Percentiles rank a stretch among this genome's conserved stretches.
phyloP scores from a whole-genome alignment of 2,329 filamentous ascomycete genomes.

The Dactylellina haptotyla region DNA sequence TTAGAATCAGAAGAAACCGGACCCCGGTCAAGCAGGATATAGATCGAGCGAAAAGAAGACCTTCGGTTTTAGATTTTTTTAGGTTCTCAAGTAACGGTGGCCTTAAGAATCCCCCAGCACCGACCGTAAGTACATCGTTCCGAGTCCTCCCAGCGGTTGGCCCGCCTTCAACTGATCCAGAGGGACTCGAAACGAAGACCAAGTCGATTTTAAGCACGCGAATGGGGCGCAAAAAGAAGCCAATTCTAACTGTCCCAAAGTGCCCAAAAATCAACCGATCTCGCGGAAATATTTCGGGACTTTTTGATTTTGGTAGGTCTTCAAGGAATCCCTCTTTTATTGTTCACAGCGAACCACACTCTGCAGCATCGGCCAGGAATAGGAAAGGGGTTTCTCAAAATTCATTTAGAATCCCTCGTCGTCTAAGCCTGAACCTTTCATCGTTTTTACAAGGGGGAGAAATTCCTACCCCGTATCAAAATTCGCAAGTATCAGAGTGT shows the following conservation, averaged over 20 bases:
- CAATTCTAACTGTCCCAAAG: slow-evolving; percentile 41
- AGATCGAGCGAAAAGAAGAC: slow-evolving; percentile 9
- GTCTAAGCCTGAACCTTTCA: slow-evolving; percentile 13
- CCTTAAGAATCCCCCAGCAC: not conserved
- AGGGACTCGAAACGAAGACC: slow-evolving; percentile 1
- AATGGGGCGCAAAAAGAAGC: slow-evolving; percentile 46
- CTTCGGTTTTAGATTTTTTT: slow-evolving; percentile 35
- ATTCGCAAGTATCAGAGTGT: not conserved
- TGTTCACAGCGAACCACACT: slow-evolving; percentile 6
- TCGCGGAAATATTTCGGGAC: slow-evolving; percentile 33
- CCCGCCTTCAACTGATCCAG: not conserved
- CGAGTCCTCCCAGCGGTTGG: slow-evolving; percentile 26
- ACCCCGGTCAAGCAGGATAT: not conserved
- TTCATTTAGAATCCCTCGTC: slow-evolving; percentile 9
- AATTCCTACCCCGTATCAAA: slow-evolving; percentile 7
- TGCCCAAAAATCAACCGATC: slow-evolving; percentile 18
- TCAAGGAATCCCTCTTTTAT: slow-evolving; percentile 13
- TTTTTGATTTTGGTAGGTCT: slow-evolving; percentile 26
- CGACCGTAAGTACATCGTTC: slow-evolving; percentile 25
- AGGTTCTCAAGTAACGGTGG: slow-evolving; percentile 14
- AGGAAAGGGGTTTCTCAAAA: not conserved
- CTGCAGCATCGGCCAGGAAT: not conserved
- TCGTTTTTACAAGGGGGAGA: slow-evolving; percentile 18
- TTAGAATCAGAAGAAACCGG: not conserved
- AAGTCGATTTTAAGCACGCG: slow-evolving; percentile 31